Evolutionary conservation across 805 yeast genomes (phyloP), one percentile per base, ranked within the genome.

Genomic region (Starmerella floris): DNA sequence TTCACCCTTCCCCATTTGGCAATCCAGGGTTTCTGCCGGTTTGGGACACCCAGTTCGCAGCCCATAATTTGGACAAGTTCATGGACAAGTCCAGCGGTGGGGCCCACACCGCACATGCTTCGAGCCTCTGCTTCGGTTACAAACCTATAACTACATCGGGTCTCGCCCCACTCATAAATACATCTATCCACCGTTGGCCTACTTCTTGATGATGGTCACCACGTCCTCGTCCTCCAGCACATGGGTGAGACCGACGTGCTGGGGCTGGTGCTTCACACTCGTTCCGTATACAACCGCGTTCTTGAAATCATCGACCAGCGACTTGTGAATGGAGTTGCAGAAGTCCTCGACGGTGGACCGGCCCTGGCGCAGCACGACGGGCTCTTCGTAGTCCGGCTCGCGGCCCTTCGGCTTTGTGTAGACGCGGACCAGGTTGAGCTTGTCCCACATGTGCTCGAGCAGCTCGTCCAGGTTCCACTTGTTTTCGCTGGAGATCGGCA

Each of bases 381-480:
- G 99, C 56, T 91, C 97, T 30, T 70, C 70, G 62, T 88, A 91
- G 62, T 91, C 99, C 8, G 99, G 98, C 53, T 79, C 69, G 53
- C 70, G 74, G 23, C 97, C 97, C 70, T 85, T 91, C 40, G 98
- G 98, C 58, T 88, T 91, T 5, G 99, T 91, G 65, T 88, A 91
- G 19, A 91, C 95, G 59, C 99, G 77, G 32, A 88, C 97, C 57
- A 91, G 68, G 53, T 83, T 78, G 56, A 91, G 72, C 59, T 79
- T 74, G 42, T 78, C 83, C 99, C 99, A 91, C 97, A 91, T 91
- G 60, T 76, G 69, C 57, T 88, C 95, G 53, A 91, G 68, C 53
- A 91, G 70, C 63, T 88, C 97, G 63, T 91, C 98, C 58, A 91
- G 68, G 60, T 91, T 91, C 98, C 98, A 91, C 52, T 93, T 94